Percentiles rank a stretch among this genome's conserved stretches.
phyloP scores from a whole-genome alignment of 768 basidiomycete genomes.

The Serendipita sp. region DNA sequence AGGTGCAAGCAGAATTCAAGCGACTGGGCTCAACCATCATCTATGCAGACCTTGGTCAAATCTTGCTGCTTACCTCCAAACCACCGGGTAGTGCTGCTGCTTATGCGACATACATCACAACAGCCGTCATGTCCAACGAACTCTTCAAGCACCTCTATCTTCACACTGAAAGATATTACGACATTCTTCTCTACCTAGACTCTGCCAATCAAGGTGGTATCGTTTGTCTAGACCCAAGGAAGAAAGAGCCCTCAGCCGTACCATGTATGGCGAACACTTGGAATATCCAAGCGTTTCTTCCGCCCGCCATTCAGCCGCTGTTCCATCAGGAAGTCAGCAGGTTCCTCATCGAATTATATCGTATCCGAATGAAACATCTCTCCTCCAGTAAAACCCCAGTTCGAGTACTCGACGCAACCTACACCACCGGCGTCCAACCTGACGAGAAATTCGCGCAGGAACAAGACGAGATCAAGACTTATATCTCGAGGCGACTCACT shows the following conservation, averaged over 20 bases:
- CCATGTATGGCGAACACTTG: conserved; percentile 63
- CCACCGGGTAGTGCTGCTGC: conserved; percentile 90
- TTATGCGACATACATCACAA: conserved; percentile 87
- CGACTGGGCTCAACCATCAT: conserved; percentile 85
- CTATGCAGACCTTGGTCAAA: conserved; percentile 81
- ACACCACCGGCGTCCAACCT: conserved; percentile 36
- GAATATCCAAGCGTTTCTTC: conserved; percentile 86
- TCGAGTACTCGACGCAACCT: conserved; percentile 37
- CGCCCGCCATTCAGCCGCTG: conserved; percentile 60
- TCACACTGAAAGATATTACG: conserved; percentile 75
- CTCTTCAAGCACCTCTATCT: conserved; percentile 88
- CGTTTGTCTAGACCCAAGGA: conserved; percentile 64
- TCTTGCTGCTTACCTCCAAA: conserved; percentile 85
- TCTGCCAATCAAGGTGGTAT: conserved; percentile 81
- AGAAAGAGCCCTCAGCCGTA: conserved; percentile 41
- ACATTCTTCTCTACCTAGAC: conserved; percentile 93
- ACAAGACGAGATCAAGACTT: conserved; percentile 48
- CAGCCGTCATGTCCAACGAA: conserved; percentile 86
- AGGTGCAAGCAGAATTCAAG: conserved; percentile 90
- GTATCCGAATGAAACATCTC: conserved; percentile 46
- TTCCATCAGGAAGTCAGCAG: conserved; percentile 58
- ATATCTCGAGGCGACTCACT: conserved; percentile 66
- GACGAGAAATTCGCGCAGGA: conserved; percentile 59
- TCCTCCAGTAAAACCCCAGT: conserved; percentile 51
- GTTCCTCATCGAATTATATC: conserved; percentile 76